Conservation (phyloP, 2,329 filamentous ascomycete species). For the Achaetomium macrosporum region DNA sequence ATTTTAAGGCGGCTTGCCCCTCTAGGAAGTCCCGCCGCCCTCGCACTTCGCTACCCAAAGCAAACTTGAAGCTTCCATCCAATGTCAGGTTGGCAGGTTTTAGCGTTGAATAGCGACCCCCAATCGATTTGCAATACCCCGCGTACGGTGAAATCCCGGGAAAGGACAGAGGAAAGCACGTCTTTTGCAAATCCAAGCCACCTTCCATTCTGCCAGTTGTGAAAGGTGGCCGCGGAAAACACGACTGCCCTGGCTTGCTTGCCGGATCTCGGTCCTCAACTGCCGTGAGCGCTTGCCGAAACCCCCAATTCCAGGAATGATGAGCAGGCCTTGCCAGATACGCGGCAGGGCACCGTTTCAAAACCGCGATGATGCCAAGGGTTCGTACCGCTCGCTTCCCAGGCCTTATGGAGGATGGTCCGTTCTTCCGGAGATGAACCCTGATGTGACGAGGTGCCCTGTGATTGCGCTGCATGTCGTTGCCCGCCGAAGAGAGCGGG, state of each 20-base stretch:
- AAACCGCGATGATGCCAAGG: slow-evolving; percentile 9
- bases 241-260: background rate
- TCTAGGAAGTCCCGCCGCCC: slow-evolving; percentile 18
- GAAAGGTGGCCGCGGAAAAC: background rate
- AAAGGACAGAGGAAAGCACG: no score
- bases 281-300: slow-evolving; percentile 20
- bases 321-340: slow-evolving; percentile 4
- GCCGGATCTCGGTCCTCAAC: slow-evolving; percentile 21
- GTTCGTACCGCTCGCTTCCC: slow-evolving; percentile 9
- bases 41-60: background rate
- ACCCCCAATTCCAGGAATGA: slow-evolving; percentile 9
- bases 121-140: no score
- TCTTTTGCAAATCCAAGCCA: no score
- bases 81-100: background rate
- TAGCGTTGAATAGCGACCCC: no score
- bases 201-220: no score
- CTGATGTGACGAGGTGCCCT: slow-evolving; percentile 9
- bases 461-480: slow-evolving; percentile 13
- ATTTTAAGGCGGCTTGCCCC: slow-evolving; percentile 16
- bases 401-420: slow-evolving; percentile 10
- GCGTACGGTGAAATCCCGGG: no score
- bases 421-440: slow-evolving; percentile 21
- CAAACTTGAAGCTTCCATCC: background rate
- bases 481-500: slow-evolving; percentile 10
- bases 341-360: slow-evolving; percentile 14